Conservation (phyloP, 352 stramenopile genomes). For the Globisporangium mamillatum region DNA sequence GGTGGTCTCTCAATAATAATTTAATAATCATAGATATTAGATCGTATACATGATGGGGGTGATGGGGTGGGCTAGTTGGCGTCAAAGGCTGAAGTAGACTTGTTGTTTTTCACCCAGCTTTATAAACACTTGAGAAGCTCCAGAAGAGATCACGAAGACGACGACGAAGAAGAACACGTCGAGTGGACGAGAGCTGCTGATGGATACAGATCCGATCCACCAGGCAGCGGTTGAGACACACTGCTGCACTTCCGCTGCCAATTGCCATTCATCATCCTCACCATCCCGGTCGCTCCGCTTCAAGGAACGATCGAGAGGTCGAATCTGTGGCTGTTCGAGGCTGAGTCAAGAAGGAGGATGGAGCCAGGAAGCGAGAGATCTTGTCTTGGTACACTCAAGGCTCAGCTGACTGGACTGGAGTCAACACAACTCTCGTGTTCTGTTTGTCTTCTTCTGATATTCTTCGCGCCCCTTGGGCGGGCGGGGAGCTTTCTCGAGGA, state of each 20-base stretch:
- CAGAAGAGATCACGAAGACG: background rate
- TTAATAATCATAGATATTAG: constrained; percentile 7
- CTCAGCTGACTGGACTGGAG: background rate
- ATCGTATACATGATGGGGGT: background rate
- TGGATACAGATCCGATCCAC: background rate
- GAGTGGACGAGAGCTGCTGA: background rate
- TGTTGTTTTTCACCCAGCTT: constrained; percentile 16
- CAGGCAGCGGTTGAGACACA: background rate
- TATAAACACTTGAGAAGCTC: constrained; percentile 12
- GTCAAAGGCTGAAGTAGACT: constrained; percentile 12
- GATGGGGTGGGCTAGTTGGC: background rate
- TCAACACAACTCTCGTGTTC: background rate
- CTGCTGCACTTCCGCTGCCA: background rate
- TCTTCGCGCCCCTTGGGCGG: background rate
- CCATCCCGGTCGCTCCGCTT: background rate
- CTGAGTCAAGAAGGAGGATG: background rate
- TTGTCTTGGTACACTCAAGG: background rate
- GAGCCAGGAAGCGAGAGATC: no score
- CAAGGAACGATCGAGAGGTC: background rate
- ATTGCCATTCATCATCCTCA: background rate
- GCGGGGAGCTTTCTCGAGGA: background rate
- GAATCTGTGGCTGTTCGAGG: background rate
- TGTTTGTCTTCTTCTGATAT: background rate
- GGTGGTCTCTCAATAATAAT: background rate
- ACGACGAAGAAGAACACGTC: background rate